Evolutionary conservation across 495 filamentous ascomycete species (phyloP).

Genomic region (Chaetomium tenue): DNA sequence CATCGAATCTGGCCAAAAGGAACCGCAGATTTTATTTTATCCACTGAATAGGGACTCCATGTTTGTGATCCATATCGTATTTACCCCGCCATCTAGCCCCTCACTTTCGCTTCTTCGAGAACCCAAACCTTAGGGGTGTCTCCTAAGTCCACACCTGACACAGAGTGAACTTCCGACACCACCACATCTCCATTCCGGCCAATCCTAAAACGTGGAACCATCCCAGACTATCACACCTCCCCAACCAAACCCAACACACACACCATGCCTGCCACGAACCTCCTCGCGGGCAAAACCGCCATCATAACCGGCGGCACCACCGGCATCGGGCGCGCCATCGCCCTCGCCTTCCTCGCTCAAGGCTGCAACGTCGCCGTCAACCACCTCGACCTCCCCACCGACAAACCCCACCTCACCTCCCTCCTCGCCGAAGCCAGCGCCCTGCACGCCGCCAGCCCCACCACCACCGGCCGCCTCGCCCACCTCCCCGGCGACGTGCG

Average conservation of each 20-base stretch:
- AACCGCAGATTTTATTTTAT: no score
- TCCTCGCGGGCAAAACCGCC: constrained; percentile 66
- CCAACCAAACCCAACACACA: no score
- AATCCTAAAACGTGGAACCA: background rate
- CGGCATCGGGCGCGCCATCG: constrained; percentile 74
- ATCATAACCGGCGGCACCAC: constrained; percentile 76
- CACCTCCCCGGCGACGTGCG: constrained; percentile 66
- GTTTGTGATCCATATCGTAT: background rate
- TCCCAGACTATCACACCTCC: no score
- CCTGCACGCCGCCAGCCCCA: constrained; percentile 33
- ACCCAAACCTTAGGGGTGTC: no score
- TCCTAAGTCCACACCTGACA: no score
- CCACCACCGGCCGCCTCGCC: constrained; percentile 51
- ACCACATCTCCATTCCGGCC: background rate
- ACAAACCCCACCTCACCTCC: constrained; percentile 53
- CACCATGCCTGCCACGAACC: constrained; percentile 45
- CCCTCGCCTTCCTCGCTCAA: constrained; percentile 66
- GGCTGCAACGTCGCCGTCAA: constrained; percentile 69
- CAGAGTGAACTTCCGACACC: no score
- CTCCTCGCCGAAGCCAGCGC: constrained; percentile 54
- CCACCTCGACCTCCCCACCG: constrained; percentile 60
- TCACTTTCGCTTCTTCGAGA: background rate
- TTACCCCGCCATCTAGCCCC: constrained; percentile 13
- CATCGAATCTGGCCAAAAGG: no score
- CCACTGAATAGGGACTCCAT: no score